These are phyloP conservation scores for Podaxis sp. DNA, from an alignment of 768 basidiomycete genomes.

Conservation along the genomic window DNA sequence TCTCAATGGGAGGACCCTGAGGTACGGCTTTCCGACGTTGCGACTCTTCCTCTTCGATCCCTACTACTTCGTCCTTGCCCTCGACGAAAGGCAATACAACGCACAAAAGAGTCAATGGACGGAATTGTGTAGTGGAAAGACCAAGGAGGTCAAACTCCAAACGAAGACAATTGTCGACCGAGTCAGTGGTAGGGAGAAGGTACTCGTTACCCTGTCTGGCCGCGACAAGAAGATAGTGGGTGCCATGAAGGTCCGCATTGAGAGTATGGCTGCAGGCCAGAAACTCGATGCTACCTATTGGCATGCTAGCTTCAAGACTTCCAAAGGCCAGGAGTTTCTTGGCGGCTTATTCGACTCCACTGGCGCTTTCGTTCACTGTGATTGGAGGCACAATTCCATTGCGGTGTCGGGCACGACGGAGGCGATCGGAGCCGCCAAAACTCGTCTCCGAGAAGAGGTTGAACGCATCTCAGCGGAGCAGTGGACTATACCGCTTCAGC, in stretches of 20 bases:
- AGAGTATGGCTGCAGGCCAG: slow-evolving; percentile 52
- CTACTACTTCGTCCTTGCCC: slow-evolving; percentile 48
- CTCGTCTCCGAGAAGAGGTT: slow-evolving; percentile 47
- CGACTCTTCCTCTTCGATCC: slow-evolving; percentile 46
- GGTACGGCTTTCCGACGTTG: slow-evolving; percentile 30
- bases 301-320: slow-evolving; percentile 43
- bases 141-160: slow-evolving; percentile 20
- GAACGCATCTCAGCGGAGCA: slow-evolving; percentile 45
- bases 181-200: slow-evolving; percentile 19
- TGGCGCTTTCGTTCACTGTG: slow-evolving; percentile 42
- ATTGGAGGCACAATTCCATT: slow-evolving; percentile 44
- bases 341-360: slow-evolving; percentile 31
- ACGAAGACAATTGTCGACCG: slow-evolving; percentile 29
- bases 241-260: slow-evolving; percentile 58
- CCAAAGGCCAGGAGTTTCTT: slow-evolving; percentile 34
- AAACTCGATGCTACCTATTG: slow-evolving; percentile 44
- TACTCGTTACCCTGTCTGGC: slow-evolving; percentile 46
- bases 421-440: slow-evolving; percentile 40
- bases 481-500: slow-evolving; percentile 37
- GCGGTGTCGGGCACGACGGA: slow-evolving; percentile 44
- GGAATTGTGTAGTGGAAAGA: slow-evolving; percentile 38
- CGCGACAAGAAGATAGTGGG: slow-evolving; percentile 54
- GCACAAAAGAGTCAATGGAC: slow-evolving; percentile 54
- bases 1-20: slow-evolving; percentile 34
- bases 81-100: slow-evolving; percentile 47